These are phyloP conservation scores for Phanerochaete sordida DNA, from an alignment of 768 basidiomycete species.

Conservation along the genomic window DNA sequence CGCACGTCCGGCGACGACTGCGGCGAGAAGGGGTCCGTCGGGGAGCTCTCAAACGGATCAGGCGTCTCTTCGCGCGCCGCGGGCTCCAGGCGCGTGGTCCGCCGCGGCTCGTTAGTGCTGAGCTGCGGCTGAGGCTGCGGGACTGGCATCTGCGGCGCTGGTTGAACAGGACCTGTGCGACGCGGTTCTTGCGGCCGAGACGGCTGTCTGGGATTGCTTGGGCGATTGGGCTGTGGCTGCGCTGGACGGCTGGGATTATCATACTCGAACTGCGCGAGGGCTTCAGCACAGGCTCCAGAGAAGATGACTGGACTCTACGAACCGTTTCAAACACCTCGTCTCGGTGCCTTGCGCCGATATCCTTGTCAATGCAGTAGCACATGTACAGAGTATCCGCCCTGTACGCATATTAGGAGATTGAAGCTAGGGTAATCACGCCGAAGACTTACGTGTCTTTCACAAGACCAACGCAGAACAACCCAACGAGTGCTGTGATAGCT, in stretches of 20 bases:
- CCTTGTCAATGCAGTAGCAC: slow-evolving; percentile 64
- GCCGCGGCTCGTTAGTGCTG: slow-evolving; percentile 10
- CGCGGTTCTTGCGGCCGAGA: slow-evolving; percentile 12
- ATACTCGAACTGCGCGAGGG: slow-evolving; percentile 36
- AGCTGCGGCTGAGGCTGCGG: slow-evolving; percentile 12
- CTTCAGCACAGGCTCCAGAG: slow-evolving; percentile 6
- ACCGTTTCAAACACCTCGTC: slow-evolving; percentile 56
- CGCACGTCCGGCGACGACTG: slow-evolving; percentile 15
- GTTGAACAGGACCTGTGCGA: neutral
- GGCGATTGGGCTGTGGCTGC: slow-evolving; percentile 13
- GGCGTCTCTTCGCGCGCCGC: slow-evolving; percentile 20
- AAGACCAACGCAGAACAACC: slow-evolving; percentile 78
- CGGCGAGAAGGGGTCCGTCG: slow-evolving; percentile 20
- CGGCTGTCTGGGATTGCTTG: neutral
- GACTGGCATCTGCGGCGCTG: neutral
- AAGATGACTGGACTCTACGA: slow-evolving; percentile 19
- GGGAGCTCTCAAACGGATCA: slow-evolving; percentile 25
- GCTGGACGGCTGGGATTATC: slow-evolving; percentile 25
- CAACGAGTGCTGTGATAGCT: slow-evolving; percentile 76
- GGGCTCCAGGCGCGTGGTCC: slow-evolving; percentile 14
- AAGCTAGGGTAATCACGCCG: neutral
- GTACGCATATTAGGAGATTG: neutral
- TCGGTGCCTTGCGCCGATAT: slow-evolving; percentile 45
- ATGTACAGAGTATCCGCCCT: slow-evolving; percentile 66
- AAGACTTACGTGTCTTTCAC: slow-evolving; percentile 66